These are phyloP conservation scores for Teratosphaeriaceae sp. DNA, from an alignment of 2,329 filamentous ascomycete species.

Conservation along the genomic window DNA sequence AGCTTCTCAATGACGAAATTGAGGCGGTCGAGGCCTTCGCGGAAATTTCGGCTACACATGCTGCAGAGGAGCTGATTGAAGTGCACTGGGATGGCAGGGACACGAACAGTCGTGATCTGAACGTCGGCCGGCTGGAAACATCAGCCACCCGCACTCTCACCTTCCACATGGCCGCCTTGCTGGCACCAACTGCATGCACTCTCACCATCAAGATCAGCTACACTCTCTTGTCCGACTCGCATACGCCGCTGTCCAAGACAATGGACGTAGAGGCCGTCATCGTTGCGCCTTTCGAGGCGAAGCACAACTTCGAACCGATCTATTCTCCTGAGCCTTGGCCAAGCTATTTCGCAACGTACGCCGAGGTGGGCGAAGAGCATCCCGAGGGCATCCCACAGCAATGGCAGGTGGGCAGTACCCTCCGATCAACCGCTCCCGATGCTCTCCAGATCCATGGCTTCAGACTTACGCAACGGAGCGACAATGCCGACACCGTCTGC, in stretches of 20 bases:
- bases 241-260: constrained; percentile 73
- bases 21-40: constrained; percentile 67
- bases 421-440: constrained; percentile 70
- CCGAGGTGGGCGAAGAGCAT: constrained; percentile 22
- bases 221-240: constrained; percentile 68
- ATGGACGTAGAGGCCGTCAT: constrained; percentile 63
- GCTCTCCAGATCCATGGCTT: constrained; percentile 57
- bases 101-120: constrained; percentile 6
- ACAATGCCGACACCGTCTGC: constrained; percentile 58
- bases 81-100: constrained; percentile 25
- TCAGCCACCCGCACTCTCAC: constrained; percentile 10
- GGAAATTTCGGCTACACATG: constrained; percentile 35
- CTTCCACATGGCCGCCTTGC: constrained; percentile 31
- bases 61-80: constrained; percentile 8
- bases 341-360: constrained; percentile 62
- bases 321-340: constrained; percentile 78
- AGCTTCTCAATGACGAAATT: constrained; percentile 76
- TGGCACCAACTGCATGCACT: constrained; percentile 52
- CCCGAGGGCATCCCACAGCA: constrained; percentile 64
- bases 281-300: constrained; percentile 81
- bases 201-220: constrained; percentile 71
- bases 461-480: constrained; percentile 53
- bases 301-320: constrained; percentile 77
- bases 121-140: constrained; percentile 6
- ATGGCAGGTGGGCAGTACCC: constrained; percentile 68